Conservation (phyloP, 495 filamentous ascomycete genomes). For the Neurospora pannonica region DNA sequence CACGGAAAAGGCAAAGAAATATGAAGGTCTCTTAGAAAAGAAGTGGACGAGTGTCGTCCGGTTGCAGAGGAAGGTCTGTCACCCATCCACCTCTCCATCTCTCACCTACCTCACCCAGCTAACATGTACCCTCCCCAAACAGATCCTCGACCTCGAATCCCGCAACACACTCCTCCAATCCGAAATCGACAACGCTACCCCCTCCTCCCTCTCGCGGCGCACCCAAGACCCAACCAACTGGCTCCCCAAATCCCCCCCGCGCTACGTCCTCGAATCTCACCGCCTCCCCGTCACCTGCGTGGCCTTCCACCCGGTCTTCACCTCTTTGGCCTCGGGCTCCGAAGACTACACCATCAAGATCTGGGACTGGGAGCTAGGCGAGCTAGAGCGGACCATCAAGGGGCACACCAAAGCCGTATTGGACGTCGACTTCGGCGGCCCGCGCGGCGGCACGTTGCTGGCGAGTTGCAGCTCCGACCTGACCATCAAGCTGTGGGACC, state of each 20-base stretch:
- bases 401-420: slow-evolving; percentile 81
- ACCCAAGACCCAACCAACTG: slow-evolving; percentile 76
- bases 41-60: slow-evolving; percentile 87
- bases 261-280: slow-evolving; percentile 74
- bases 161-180: slow-evolving; percentile 58
- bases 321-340: slow-evolving; percentile 78
- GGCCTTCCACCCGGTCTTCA: slow-evolving; percentile 87
- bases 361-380: slow-evolving; percentile 93
- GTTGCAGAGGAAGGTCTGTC: slow-evolving; percentile 76
- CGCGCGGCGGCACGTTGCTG: slow-evolving; percentile 66
- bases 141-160: slow-evolving; percentile 89
- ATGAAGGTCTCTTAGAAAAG: slow-evolving; percentile 77
- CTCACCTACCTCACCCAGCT: neutral
- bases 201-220: slow-evolving; percentile 48
- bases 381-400: slow-evolving; percentile 80
- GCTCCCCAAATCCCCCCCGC: slow-evolving; percentile 67
- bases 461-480: slow-evolving; percentile 78
- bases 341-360: slow-evolving; percentile 81
- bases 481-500: slow-evolving; percentile 92
- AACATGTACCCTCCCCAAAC: neutral
- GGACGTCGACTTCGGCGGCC: slow-evolving; percentile 83
- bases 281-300: slow-evolving; percentile 68
- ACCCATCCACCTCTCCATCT: neutral
- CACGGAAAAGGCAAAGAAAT: slow-evolving; percentile 66
- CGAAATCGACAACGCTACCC: slow-evolving; percentile 76